A percentile compares a stretch with the other conserved stretches of the same genome.
Conservation (phyloP, 805 yeast genomes). For the Pichia eremophila region DNA sequence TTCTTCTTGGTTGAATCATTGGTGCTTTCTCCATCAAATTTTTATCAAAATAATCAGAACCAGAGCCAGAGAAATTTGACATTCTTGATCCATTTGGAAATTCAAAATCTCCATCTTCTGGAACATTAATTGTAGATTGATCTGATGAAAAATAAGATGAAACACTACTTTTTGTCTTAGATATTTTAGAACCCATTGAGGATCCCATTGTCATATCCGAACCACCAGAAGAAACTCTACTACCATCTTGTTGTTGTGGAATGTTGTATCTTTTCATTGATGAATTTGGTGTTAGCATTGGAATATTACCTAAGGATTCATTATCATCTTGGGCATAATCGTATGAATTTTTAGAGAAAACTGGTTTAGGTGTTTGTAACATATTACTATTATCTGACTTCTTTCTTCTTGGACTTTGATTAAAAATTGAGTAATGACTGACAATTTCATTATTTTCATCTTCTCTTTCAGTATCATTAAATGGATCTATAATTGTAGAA, state of each 20-base stretch:
- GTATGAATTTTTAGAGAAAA: constrained; percentile 51
- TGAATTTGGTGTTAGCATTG: constrained; percentile 15
- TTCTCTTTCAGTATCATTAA: constrained; percentile 32
- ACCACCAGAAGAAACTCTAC: constrained; percentile 17
- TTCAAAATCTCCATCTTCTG: constrained; percentile 14
- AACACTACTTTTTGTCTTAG: constrained; percentile 9
- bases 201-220: constrained; percentile 8
- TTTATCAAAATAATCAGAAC: constrained; percentile 7
- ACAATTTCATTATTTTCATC: constrained; percentile 28
- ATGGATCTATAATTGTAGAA: constrained; percentile 39
- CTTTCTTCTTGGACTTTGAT: constrained; percentile 28
- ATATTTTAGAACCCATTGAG: constrained; percentile 11
- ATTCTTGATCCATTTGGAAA: background rate
- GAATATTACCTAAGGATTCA: constrained; percentile 14
- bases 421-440: constrained; percentile 22
- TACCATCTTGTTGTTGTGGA: constrained; percentile 7
- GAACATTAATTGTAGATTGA: constrained; percentile 12
- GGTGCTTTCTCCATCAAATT: constrained; percentile 8
- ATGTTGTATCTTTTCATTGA: constrained; percentile 2
- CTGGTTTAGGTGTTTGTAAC: constrained; percentile 56
- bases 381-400: constrained; percentile 27
- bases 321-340: constrained; percentile 42
- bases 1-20: constrained; percentile 30
- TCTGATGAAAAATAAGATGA: constrained; percentile 17
- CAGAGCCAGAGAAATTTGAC: constrained; percentile 1